Percentiles rank a stretch among this genome's conserved stretches.
These are phyloP conservation scores for Pythium graminicola DNA, from an alignment of 352 stramenopile species.

Conservation along the genomic window DNA sequence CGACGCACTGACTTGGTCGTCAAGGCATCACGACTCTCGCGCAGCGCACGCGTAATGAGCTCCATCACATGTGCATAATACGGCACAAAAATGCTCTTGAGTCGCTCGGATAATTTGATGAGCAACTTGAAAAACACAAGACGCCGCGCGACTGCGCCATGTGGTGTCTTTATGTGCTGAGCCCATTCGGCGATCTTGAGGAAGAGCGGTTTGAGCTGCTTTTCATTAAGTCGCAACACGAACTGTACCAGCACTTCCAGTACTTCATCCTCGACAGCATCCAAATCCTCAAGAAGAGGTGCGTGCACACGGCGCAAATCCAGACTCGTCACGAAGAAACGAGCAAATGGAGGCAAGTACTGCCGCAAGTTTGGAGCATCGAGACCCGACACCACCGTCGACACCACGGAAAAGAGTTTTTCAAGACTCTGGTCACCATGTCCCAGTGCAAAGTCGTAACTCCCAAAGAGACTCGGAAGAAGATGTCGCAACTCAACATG, in stretches of 20 bases:
- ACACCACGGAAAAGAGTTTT: slow-evolving; percentile 66
- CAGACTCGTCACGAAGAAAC: slow-evolving; percentile 76
- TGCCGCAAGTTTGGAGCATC: slow-evolving; percentile 46
- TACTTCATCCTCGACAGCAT: slow-evolving; percentile 69
- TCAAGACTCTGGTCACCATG: slow-evolving; percentile 49
- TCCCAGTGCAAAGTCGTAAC: slow-evolving; percentile 58
- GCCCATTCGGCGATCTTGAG: slow-evolving; percentile 79
- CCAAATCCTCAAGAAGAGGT: slow-evolving; percentile 44
- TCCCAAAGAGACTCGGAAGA: slow-evolving; percentile 56
- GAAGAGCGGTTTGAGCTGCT: slow-evolving; percentile 87
- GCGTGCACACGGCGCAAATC: slow-evolving; percentile 68
- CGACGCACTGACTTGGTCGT: slow-evolving; percentile 23
- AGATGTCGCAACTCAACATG: slow-evolving; percentile 70
- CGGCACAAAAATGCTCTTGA: slow-evolving; percentile 85
- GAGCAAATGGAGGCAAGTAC: slow-evolving; percentile 65
- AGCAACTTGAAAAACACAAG: slow-evolving; percentile 81
- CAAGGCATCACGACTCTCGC: slow-evolving; percentile 44
- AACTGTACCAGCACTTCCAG: slow-evolving; percentile 75
- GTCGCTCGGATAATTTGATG: slow-evolving; percentile 66
- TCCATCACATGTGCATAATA: slow-evolving; percentile 80
- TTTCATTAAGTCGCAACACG: slow-evolving; percentile 83
- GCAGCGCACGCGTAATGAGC: slow-evolving; percentile 39
- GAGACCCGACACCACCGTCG: slow-evolving; percentile 51
- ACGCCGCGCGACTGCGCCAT: slow-evolving; percentile 36
- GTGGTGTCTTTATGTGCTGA: slow-evolving; percentile 33